Percentiles rank a stretch among this genome's conserved stretches.
Conservation (phyloP, 345 rosid species). For the Aquilaria sinensis region DNA sequence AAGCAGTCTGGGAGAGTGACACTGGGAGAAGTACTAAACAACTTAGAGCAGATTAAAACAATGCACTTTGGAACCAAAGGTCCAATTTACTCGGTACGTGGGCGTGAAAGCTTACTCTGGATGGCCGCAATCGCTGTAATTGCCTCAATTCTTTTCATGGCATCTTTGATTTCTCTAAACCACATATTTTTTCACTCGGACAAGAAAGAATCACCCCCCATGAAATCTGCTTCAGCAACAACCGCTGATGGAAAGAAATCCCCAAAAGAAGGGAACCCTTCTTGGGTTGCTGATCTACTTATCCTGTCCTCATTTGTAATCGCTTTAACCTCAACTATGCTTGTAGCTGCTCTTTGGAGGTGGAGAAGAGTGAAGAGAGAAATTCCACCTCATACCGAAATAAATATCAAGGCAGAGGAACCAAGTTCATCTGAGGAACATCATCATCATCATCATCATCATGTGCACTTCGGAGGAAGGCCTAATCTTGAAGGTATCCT, state of each 20-base stretch:
- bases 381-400: conserved; percentile 24
- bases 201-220: conserved; percentile 26
- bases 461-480: conserved; percentile 59
- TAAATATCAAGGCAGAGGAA: conserved; percentile 23
- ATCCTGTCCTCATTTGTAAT: conserved; percentile 49
- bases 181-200: conserved; percentile 37
- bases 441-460: conserved; percentile 37
- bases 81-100: conserved; percentile 37
- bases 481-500: conserved; percentile 66
- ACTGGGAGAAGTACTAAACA: conserved; percentile 35
- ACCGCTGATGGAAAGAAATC: conserved; percentile 29
- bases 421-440: conserved; percentile 18
- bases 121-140: conserved; percentile 40
- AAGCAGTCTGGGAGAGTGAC: conserved; percentile 21
- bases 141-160: conserved; percentile 38
- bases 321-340: conserved; percentile 28
- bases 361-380: conserved; percentile 47
- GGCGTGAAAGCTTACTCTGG: conserved; percentile 36
- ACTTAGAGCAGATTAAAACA: conserved; percentile 32
- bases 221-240: conserved; percentile 18
- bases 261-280: conserved; percentile 52
- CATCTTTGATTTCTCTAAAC: conserved; percentile 43
- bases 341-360: conserved; percentile 43
- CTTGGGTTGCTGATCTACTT: conserved; percentile 54
- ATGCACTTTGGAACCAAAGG: conserved; percentile 35